A percentile compares a stretch with the other conserved stretches of the same genome.
These are phyloP conservation scores for Colletotrichum truncatum DNA, from an alignment of 2,329 filamentous ascomycete species.

Conservation along the genomic window DNA sequence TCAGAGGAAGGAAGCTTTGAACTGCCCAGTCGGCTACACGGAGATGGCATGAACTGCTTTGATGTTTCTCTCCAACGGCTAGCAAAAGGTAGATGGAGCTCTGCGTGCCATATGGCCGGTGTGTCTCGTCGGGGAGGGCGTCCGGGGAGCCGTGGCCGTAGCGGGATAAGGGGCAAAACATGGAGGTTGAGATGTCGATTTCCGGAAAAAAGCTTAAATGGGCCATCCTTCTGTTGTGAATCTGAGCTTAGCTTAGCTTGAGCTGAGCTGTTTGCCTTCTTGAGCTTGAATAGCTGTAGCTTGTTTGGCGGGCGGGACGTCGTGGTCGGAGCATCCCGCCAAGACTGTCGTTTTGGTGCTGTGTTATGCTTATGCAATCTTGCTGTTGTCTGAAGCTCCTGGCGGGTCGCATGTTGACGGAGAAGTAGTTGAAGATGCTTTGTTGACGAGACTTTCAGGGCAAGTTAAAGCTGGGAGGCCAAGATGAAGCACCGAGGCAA, in stretches of 20 bases:
- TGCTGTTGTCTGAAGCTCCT: background rate
- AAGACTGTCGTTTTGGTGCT: background rate
- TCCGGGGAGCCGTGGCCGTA: background rate
- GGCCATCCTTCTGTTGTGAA: too few relatives aligned
- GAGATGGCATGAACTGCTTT: slow-evolving; percentile 12
- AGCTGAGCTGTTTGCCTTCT: background rate
- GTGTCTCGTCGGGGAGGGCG: background rate
- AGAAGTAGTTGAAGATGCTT: background rate
- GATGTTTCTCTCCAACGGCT: background rate
- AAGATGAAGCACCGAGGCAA: too few relatives aligned
- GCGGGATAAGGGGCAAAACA: background rate
- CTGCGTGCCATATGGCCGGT: background rate
- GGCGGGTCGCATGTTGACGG: too few relatives aligned
- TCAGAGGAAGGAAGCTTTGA: background rate
- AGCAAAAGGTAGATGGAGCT: background rate
- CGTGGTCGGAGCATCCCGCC: background rate
- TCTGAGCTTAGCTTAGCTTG: background rate
- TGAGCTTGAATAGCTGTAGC: background rate
- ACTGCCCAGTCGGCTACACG: too few relatives aligned
- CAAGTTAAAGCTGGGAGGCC: background rate
- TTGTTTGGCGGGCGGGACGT: background rate
- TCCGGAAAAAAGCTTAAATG: too few relatives aligned
- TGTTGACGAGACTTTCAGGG: background rate
- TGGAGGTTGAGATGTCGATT: background rate
- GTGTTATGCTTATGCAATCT: slow-evolving; percentile 13